These are phyloP conservation scores for Yamadazyma triangularis DNA, from an alignment of 1,139 yeast genomes.

Conservation along the genomic window DNA sequence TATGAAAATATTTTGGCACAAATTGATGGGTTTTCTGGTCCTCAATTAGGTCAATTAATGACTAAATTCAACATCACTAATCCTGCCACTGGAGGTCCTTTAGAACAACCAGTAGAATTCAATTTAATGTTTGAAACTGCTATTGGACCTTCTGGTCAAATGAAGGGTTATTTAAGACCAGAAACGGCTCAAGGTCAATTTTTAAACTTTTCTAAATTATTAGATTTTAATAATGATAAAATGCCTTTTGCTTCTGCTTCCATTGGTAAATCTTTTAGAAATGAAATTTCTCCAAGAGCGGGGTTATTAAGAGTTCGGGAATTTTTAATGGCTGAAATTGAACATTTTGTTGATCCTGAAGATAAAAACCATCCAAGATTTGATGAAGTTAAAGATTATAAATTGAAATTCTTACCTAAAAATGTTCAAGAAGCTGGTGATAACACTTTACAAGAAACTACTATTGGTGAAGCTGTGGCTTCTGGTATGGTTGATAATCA, in stretches of 20 bases:
- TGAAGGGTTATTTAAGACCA: constrained; percentile 94
- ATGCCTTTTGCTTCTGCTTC: constrained; percentile 99
- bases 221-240: constrained; percentile 91
- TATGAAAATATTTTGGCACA: constrained; percentile 84
- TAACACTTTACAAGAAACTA: constrained; percentile 56
- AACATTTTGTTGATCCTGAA: constrained; percentile 93
- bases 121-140: constrained; percentile 99
- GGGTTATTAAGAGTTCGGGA: constrained; percentile 98
- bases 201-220: constrained; percentile 86
- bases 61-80: constrained; percentile 75
- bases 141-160: constrained; percentile 96
- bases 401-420: constrained; percentile 77
- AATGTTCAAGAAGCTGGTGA: constrained; percentile 83
- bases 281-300: constrained; percentile 97
- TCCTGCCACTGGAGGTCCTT: constrained; percentile 82
- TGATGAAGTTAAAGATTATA: constrained; percentile 66
- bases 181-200: constrained; percentile 99
- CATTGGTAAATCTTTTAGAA: constrained; percentile 97
- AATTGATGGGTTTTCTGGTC: constrained; percentile 94
- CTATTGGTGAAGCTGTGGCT: constrained; percentile 87
- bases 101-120: constrained; percentile 91
- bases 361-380: constrained; percentile 82
- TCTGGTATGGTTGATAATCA: constrained; percentile 91
- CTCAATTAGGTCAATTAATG: constrained; percentile 86
- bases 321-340: constrained; percentile 98